phyloP scores from a whole-genome alignment of 345 rosid genomes.

The Melastoma malabathricum region DNA sequence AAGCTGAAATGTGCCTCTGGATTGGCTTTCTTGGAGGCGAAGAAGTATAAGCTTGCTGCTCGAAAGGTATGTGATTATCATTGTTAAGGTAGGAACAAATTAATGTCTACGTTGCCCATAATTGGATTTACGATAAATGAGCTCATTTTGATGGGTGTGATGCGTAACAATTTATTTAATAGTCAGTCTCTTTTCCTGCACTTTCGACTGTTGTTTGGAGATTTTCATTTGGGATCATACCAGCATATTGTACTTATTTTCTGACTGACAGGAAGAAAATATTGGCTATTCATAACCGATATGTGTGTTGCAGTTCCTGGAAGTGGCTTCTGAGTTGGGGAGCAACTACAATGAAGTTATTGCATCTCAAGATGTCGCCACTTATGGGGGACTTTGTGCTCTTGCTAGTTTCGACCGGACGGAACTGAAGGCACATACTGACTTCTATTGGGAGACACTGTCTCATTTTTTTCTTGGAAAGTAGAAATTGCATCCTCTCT shows the following conservation, averaged over 20 bases:
- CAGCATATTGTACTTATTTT: neutral
- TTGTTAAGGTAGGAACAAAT: neutral
- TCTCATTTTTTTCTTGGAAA: slow-evolving; percentile 3
- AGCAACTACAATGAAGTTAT: slow-evolving; percentile 75
- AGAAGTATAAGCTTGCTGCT: slow-evolving; percentile 95
- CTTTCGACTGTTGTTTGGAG: too few species aligned
- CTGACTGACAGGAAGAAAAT: neutral
- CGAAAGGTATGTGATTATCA: slow-evolving; percentile 45
- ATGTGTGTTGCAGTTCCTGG: slow-evolving; percentile 58
- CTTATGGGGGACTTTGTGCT: slow-evolving; percentile 96
- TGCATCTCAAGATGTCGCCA: slow-evolving; percentile 98
- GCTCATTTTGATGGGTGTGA: too few species aligned
- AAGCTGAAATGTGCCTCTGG: slow-evolving; percentile 90
- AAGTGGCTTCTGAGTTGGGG: slow-evolving; percentile 84
- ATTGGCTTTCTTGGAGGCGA: slow-evolving; percentile 75
- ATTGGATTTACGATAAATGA: too few species aligned
- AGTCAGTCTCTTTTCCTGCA: too few species aligned
- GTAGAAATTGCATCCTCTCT: slow-evolving; percentile 10
- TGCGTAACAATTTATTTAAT: too few species aligned
- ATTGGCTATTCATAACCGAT: neutral
- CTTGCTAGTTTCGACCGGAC: slow-evolving; percentile 95
- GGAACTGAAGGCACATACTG: slow-evolving; percentile 64
- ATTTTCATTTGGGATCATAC: too few species aligned
- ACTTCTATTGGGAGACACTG: neutral
- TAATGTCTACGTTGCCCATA: too few species aligned